A percentile compares a stretch with the other conserved stretches of the same genome.
Evolutionary conservation across 2,329 filamentous ascomycete species (phyloP).

Genomic region (Bipolaris bicolor): DNA sequence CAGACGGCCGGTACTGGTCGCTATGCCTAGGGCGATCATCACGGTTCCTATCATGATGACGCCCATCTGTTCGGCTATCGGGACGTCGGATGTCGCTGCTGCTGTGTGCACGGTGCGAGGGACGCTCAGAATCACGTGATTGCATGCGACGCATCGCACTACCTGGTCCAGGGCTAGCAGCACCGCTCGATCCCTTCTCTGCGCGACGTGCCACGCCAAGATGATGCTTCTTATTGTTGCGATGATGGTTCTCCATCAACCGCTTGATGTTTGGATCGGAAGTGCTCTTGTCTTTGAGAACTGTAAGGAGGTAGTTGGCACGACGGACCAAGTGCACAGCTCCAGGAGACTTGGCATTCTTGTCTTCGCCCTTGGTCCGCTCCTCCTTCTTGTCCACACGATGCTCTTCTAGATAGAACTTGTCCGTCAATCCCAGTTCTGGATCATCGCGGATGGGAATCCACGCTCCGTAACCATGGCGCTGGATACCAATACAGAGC

Average conservation of each 20-base stretch:
- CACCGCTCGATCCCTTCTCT: conserved; percentile 65
- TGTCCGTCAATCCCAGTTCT: conserved; percentile 83
- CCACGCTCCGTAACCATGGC: conserved; percentile 96
- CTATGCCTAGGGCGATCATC: conserved; percentile 41
- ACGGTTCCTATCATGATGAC: conserved; percentile 34
- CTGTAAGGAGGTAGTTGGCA: conserved; percentile 93
- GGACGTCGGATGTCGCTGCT: conserved; percentile 46
- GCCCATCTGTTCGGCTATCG: conserved; percentile 41
- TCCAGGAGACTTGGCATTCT: conserved; percentile 86
- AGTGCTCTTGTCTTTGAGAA: conserved; percentile 81
- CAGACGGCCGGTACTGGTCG: conserved; percentile 47
- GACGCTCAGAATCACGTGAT: conserved; percentile 47
- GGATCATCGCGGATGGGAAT: conserved; percentile 89
- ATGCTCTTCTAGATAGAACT: conserved; percentile 96
- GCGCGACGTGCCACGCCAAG: conserved; percentile 62
- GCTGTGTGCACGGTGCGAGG: conserved; percentile 46
- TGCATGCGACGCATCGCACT: conserved; percentile 44
- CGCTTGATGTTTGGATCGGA: conserved; percentile 77
- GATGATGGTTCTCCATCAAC: conserved; percentile 89
- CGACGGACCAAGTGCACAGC: conserved; percentile 95
- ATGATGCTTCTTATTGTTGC: conserved; percentile 83
- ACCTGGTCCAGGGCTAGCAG: conserved; percentile 72
- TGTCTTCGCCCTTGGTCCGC: conserved; percentile 74
- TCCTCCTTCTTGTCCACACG: conserved; percentile 98
- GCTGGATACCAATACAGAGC: conserved; percentile 90